Base-by-base conservation (phyloP, 805 yeast species). In the Starmerella vitae region DNA sequence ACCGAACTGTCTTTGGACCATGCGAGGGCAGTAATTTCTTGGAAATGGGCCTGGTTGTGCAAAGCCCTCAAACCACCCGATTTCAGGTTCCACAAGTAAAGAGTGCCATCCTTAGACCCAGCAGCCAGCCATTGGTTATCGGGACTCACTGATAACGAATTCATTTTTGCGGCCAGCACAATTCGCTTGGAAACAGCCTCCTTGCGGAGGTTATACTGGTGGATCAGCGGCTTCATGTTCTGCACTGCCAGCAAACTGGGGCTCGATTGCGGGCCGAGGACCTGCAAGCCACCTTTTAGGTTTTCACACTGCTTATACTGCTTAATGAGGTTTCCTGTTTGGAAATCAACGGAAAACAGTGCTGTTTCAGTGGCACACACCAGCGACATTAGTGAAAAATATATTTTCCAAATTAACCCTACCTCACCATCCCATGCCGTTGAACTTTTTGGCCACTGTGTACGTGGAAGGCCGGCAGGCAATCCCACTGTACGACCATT, bases 81-180 rank as follows among this genome's bases (percentile, higher is more conserved):
- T 8, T 67, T 58, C 37, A 86, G 54, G 50, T 84, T 94, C 97
- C 97, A 88, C 1, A 86, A 58, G 53, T 80, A 80, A 13, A 91
- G 46, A 47, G 76, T 71, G 10, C 97, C 97, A n/a, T 77, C 53
- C 42, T 64, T 55, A 38, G 91, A 68, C 43, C 88, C 85, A 32
- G 78, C 93, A 5, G 74, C 77, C 20, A 91, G 50, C 58, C 49
- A 62, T 41, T 30, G 62, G 51, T 51, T 62, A 56, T 56, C 61
- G 38, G 54, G 64, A 49, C 62, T 62, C 3, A 72, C 50, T 0
- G 70, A 62, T 35, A 83, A 50, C 53, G 83, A 72, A 12, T 70
- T 60, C 30, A 86, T 59, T 38, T 72, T 74, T 57, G 83, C 96
- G 0, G 96, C 94, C 12, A 86, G 65, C 0, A 94, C 91, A 30